Conservation (phyloP, 2,329 filamentous ascomycete genomes). For the Phyllosticta capitalensis region DNA sequence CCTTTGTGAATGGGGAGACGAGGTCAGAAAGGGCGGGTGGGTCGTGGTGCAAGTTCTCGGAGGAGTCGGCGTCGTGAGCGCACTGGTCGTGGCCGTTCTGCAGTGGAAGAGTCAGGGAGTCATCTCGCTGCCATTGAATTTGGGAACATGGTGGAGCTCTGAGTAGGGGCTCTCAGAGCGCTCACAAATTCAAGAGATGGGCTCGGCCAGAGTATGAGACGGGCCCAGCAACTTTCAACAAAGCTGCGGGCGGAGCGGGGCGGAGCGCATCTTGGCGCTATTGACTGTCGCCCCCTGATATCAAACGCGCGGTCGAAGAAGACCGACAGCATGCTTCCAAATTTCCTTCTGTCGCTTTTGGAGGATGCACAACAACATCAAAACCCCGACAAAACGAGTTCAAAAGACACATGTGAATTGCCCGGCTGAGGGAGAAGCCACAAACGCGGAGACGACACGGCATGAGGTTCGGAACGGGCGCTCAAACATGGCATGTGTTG, state of each 20-base stretch:
- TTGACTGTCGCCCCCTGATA: background rate
- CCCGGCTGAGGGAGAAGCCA: background rate
- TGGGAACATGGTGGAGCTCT: background rate
- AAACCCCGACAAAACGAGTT: background rate
- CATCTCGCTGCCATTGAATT: background rate
- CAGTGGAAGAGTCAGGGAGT: conserved; percentile 4
- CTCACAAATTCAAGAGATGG: background rate
- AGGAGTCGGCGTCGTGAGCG: conserved; percentile 63
- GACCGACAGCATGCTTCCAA: background rate
- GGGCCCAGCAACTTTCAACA: background rate
- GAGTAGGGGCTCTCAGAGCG: background rate
- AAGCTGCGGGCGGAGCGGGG: background rate
- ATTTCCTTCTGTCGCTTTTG: background rate
- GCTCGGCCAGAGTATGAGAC: background rate
- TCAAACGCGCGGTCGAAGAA: background rate
- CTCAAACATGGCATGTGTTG: background rate
- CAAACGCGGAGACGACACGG: background rate
- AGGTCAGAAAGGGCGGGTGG: conserved; percentile 55
- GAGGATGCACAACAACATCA: background rate
- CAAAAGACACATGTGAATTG: background rate
- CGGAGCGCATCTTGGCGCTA: background rate
- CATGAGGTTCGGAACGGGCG: background rate
- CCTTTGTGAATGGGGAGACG: conserved; percentile 58
- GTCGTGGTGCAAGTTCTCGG: conserved; percentile 64
- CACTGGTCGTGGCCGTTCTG: conserved; percentile 47